Evolutionary conservation across 768 basidiomycete species (phyloP), one percentile per base, ranked within the genome.

Genomic region (Strobilomyces confusus): DNA sequence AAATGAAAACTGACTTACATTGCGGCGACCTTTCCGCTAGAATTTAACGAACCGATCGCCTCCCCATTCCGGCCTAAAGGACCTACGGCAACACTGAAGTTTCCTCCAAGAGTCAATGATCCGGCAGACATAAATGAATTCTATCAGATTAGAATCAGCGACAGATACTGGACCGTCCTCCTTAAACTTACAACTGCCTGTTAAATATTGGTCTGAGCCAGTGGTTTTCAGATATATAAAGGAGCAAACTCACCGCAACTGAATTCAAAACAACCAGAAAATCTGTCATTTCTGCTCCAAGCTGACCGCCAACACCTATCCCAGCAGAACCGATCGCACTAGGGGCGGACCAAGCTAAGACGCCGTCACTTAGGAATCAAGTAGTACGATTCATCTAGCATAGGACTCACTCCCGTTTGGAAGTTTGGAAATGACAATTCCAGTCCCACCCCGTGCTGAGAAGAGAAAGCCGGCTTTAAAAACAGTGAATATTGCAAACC

Each of bases 241-340:
- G 38, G 29, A 25, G 48, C 40, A 12, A 44, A 72, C 83, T 69
- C 57, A 90, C 89, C 46, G 89, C 78, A 59, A 75, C 77, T 22
- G 88, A 87, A 62, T 98, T 98, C 25, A 98, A 77, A 29, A 98
- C 87, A 52, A 97, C 78, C 54, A 95, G 72, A 63, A 95, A 95
- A 63, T 95, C 93, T 0, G 93, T 95, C 75, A 95, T 81, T 68
- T 92, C 89, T 44, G 87, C 88, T 20, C 89, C 89, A 19, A 80
- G 77, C 63, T 92, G 89, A 19, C 87, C 83, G 19, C 95, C 97
- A 5, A 95, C 74, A 0, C 95, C 95, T 5, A 95, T 65, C 0
- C 95, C 95, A 14, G 88, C 95, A 4, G 91, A 86, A 23, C 94
- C 95, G 42, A 99, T 95, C 3, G 95, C 97, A 65, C 87, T 89